phyloP scores from a whole-genome alignment of 176 grass and related monocot species.

The Poa pratensis region DNA sequence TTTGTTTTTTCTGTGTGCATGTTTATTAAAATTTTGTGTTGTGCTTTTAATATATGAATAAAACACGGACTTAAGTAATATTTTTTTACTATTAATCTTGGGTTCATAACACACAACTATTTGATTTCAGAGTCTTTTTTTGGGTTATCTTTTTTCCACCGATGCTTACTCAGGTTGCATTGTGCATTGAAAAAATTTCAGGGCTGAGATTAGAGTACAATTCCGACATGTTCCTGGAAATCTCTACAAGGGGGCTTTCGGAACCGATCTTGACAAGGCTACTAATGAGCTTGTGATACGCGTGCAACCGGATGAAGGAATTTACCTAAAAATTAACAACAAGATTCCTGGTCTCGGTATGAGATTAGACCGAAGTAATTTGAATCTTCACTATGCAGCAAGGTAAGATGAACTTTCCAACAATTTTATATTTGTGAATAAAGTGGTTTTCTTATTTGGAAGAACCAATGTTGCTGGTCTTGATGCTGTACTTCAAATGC shows the following conservation, averaged over 20 bases:
- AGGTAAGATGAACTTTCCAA: constrained; percentile 57
- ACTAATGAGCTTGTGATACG: constrained; percentile 97
- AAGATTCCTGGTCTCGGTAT: constrained; percentile 93
- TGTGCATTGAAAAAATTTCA: constrained; percentile 43
- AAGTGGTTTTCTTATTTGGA: not conserved
- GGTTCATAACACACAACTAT: not conserved
- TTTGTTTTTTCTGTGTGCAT: not conserved
- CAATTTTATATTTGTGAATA: constrained; percentile 20
- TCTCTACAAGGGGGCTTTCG: constrained; percentile 83
- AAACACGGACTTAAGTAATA: not conserved
- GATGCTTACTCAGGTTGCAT: constrained; percentile 6
- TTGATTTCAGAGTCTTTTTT: not conserved
- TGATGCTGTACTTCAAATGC: not conserved
- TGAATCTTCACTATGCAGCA: constrained; percentile 95
- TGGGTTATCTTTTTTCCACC: not conserved
- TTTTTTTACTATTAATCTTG: not conserved
- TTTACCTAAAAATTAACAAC: constrained; percentile 97
- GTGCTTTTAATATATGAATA: not conserved
- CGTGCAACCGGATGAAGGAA: constrained; percentile 91
- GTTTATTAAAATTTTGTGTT: not conserved
- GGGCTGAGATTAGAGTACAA: constrained; percentile 93
- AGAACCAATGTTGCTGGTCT: not conserved
- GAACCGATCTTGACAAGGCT: constrained; percentile 84
- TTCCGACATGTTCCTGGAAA: constrained; percentile 96
- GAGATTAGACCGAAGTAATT: constrained; percentile 89